Conservation (phyloP, 2,329 filamentous ascomycete genomes). For the Boeremia exigua region DNA sequence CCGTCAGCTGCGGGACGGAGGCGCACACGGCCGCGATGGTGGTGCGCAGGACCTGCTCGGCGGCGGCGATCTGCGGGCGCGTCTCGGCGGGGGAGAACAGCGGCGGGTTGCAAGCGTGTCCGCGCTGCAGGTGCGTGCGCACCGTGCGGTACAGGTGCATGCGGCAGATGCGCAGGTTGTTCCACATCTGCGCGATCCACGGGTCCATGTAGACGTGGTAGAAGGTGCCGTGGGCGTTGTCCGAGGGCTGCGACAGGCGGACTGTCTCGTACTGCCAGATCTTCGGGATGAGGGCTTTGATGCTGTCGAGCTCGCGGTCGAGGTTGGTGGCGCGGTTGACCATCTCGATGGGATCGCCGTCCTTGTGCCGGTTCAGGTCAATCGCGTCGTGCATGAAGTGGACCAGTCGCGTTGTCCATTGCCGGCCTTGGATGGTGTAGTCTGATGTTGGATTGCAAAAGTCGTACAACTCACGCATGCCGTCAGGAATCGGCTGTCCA, state of each 20-base stretch:
- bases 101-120: constrained; percentile 15
- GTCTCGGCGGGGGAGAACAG: constrained; percentile 20
- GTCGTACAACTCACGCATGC: constrained; percentile 32
- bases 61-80: constrained; percentile 12
- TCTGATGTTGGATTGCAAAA: constrained; percentile 17
- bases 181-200: constrained; percentile 43
- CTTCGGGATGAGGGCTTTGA: constrained; percentile 29
- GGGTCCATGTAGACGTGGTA: constrained; percentile 41
- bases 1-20: constrained; percentile 37
- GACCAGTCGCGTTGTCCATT: constrained; percentile 29
- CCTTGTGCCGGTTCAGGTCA: constrained; percentile 26
- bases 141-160: constrained; percentile 33
- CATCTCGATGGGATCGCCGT: constrained; percentile 21
- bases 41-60: constrained; percentile 22
- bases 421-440: constrained; percentile 30
- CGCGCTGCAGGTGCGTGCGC: constrained; percentile 27
- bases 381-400: constrained; percentile 31
- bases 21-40: constrained; percentile 27
- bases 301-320: constrained; percentile 29
- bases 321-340: constrained; percentile 23
- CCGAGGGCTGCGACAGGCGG: background rate
- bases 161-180: constrained; percentile 33
- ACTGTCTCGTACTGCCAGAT: constrained; percentile 33
- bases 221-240: constrained; percentile 25
- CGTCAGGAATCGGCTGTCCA: constrained; percentile 22